Conservation (phyloP, 1,284 basidiomycete species). For the Xerocomus amazonicus region DNA sequence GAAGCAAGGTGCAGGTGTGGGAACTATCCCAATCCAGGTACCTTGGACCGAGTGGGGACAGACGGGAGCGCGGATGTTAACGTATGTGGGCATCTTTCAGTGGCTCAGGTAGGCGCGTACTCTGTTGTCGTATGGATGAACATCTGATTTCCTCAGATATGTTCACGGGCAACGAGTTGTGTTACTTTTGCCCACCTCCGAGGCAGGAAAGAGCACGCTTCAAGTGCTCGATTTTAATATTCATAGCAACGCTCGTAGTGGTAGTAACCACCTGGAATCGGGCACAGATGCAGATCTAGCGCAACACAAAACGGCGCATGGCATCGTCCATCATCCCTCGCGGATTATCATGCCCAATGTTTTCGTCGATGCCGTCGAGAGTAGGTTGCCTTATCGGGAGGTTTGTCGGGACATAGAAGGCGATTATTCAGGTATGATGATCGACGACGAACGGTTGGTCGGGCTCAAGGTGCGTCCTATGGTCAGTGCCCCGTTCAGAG, state of each 20-base stretch:
- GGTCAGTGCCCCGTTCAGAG: too few species aligned
- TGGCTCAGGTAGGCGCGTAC: conserved; percentile 39
- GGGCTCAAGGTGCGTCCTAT: conserved; percentile 32
- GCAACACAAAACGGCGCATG: neutral
- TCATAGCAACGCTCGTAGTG: neutral
- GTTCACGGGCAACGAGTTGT: conserved; percentile 45
- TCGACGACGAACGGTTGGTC: conserved; percentile 37
- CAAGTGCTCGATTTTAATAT: conserved; percentile 41
- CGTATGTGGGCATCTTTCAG: conserved; percentile 27
- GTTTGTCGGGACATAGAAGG: conserved; percentile 10
- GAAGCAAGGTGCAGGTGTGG: neutral
- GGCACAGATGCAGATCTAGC: neutral
- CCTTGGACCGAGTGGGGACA: conserved; percentile 49
- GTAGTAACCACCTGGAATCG: neutral
- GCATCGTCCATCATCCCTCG: conserved; percentile 14
- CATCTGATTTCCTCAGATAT: conserved; percentile 33
- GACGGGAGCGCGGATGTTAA: conserved; percentile 38
- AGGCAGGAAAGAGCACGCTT: conserved; percentile 15
- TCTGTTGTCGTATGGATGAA: neutral
- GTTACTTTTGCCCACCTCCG: conserved; percentile 21
- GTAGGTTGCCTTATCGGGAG: conserved; percentile 21
- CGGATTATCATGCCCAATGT: conserved; percentile 14
- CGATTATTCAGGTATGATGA: conserved; percentile 34
- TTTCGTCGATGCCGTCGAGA: conserved; percentile 25
- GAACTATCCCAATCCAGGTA: conserved; percentile 8